A percentile compares a stretch with the other conserved stretches of the same genome.
Evolutionary conservation across 2,329 filamentous ascomycete genomes (phyloP).

Genomic region (Emergomyces pasteurianus): DNA sequence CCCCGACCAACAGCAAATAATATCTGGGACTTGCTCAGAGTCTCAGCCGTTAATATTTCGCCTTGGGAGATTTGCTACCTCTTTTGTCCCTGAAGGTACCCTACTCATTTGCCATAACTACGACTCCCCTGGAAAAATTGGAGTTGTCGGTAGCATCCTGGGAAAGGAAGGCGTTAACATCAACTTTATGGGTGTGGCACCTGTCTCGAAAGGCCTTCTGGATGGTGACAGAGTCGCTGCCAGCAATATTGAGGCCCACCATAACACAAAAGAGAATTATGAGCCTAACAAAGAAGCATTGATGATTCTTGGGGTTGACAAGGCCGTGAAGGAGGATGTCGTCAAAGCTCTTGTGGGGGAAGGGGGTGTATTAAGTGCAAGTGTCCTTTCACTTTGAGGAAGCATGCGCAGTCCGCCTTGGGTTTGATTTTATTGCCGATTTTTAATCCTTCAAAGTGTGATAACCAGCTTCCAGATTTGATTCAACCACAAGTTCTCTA

Average conservation of each 20-base stretch:
- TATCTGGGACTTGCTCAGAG: slow-evolving; percentile 31
- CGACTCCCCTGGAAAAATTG: slow-evolving; percentile 72
- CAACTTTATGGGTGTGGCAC: slow-evolving; percentile 63
- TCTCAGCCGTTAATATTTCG: slow-evolving; percentile 51
- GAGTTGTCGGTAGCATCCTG: slow-evolving; percentile 59
- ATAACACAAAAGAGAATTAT: slow-evolving; percentile 11
- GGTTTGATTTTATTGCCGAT: not conserved
- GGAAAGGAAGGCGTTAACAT: slow-evolving; percentile 65
- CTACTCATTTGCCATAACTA: slow-evolving; percentile 72
- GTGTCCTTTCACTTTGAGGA: slow-evolving; percentile 36
- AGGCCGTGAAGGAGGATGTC: slow-evolving; percentile 47
- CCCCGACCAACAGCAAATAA: slow-evolving; percentile 38
- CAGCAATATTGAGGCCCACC: slow-evolving; percentile 13
- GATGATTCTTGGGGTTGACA: slow-evolving; percentile 69
- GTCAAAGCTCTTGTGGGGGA: slow-evolving; percentile 37
- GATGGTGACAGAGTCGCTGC: slow-evolving; percentile 8
- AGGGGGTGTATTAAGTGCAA: slow-evolving; percentile 43
- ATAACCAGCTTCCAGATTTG: not conserved
- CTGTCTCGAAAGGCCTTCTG: slow-evolving; percentile 20
- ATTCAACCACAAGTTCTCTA: not conserved
- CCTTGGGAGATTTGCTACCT: slow-evolving; percentile 60
- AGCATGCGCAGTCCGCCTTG: not conserved
- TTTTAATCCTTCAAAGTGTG: not conserved
- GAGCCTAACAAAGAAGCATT: slow-evolving; percentile 52
- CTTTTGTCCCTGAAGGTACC: slow-evolving; percentile 61